Conservation (phyloP, 352 stramenopile species). For the Globisporangium orthogonon region DNA sequence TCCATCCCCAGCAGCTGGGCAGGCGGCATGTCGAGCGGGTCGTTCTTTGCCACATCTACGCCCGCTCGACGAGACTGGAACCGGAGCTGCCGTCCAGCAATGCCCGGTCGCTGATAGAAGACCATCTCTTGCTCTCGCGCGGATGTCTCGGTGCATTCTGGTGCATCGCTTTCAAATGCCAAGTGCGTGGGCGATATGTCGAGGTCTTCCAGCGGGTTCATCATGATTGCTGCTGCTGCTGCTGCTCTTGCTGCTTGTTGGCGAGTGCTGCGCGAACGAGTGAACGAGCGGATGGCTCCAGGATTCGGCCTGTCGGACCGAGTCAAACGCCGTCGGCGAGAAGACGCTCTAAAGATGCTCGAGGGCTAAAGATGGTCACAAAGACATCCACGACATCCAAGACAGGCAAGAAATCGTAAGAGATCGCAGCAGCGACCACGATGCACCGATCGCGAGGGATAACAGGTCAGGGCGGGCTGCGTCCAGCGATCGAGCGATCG, state of each 20-base stretch:
- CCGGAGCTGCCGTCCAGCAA: slow-evolving; percentile 26
- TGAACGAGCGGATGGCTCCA: background rate
- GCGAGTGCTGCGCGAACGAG: too few relatives aligned
- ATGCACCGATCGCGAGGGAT: slow-evolving; percentile 14
- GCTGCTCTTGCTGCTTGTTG: too few relatives aligned
- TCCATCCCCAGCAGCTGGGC: slow-evolving; percentile 47
- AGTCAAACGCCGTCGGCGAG: too few relatives aligned
- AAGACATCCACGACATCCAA: background rate
- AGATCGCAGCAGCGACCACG: background rate
- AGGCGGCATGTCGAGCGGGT: slow-evolving; percentile 10
- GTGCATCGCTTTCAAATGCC: background rate
- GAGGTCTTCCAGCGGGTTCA: slow-evolving; percentile 25
- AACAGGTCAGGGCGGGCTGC: slow-evolving; percentile 5
- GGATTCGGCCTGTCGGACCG: background rate
- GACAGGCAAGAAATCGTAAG: background rate
- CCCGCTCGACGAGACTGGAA: slow-evolving; percentile 6
- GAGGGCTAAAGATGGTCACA: background rate
- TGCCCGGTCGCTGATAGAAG: slow-evolving; percentile 39
- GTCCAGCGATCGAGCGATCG: too few relatives aligned
- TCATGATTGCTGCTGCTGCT: slow-evolving; percentile 16
- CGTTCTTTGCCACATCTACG: background rate
- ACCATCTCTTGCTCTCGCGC: slow-evolving; percentile 26
- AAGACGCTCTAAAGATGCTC: too few relatives aligned
- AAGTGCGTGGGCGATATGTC: slow-evolving; percentile 12
- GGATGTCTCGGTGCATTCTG: background rate